Evolutionary conservation across 106 monocot species (phyloP), one percentile per base, ranked within the genome.

Genomic region (Dioscorea alata): DNA sequence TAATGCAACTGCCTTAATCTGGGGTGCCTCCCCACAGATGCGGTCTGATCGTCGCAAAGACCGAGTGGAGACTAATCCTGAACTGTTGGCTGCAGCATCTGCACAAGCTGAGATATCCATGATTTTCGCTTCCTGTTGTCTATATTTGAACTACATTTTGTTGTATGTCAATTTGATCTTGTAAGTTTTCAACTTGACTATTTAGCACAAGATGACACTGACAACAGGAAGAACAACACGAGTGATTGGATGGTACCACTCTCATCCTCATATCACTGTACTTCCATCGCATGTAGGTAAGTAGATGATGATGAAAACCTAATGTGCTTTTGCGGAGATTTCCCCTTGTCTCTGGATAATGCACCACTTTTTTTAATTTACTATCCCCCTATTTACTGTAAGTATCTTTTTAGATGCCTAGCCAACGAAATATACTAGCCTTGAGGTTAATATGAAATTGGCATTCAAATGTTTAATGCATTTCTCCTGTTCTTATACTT

Each of bases 211-310:
- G 65, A 80, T 96, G 84, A 86, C 96, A 62, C 33, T 49, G 23
- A 79, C 79, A 60, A 86, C 88, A 35, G 96, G 96, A 57, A 74
- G 73, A 63, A 92, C 88, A 33, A 96, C 96, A 58, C 79, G 96
- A 71, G 96, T 96, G 59, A 96, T 96, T 65, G 96, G 96, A 23
- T 96, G 96, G 96, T 96, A 96, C 73, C 96, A 96, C 77, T 96
- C 96, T 63, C 96, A 96, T 81, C 96, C 96, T 58, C 96, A 96
- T 61, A 88, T 89, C 65, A 96, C 96, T 23, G 96, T 96, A 65
- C 83, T 92, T 57, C 96, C 96, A 70, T 96, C 96, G 51, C 92
- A 92, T 72, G 89, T 96, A 61, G 96, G 92, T 96, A 88, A 51
- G 89, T 23, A 54, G 59, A 16, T 63, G 33, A 15, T 78, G 70